Evolutionary conservation across 75 land plant genomes (phyloP).

Genomic region (Cunninghamia lanceolata): DNA sequence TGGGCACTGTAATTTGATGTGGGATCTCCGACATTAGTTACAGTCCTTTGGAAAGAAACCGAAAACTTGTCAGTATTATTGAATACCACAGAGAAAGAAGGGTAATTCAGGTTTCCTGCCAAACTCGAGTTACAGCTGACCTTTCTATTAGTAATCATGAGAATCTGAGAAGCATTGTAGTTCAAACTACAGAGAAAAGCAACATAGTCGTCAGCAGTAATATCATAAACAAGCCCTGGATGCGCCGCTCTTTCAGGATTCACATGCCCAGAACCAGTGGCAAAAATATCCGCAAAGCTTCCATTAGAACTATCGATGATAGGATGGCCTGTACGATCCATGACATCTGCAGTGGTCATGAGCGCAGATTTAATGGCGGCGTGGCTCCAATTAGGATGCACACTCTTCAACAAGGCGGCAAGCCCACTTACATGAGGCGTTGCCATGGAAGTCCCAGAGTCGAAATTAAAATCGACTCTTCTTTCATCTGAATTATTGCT

Average conservation of each 20-base stretch:
- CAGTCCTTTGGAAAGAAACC: background rate
- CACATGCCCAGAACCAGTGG: conserved; percentile 62
- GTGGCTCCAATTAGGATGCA: background rate
- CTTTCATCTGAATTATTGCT: no score
- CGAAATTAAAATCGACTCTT: background rate
- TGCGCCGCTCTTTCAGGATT: conserved; percentile 51
- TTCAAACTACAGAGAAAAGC: conserved; percentile 47
- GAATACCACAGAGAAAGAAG: background rate
- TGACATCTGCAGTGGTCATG: background rate
- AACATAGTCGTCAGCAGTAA: conserved; percentile 41
- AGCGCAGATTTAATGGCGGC: background rate
- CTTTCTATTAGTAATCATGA: background rate
- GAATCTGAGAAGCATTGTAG: conserved; percentile 27
- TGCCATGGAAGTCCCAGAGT: background rate
- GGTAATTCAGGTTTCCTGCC: background rate
- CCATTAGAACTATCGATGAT: conserved; percentile 34
- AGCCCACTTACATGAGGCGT: background rate
- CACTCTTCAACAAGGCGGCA: background rate
- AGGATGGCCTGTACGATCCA: conserved; percentile 11
- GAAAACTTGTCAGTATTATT: background rate
- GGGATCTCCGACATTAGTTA: background rate
- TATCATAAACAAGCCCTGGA: conserved; percentile 76
- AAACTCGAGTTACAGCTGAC: background rate
- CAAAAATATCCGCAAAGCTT: conserved; percentile 31
- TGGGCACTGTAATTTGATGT: no score